Percentiles rank a stretch among this genome's conserved stretches.
Conservation (phyloP, 306 rosid species). For the Heteromeles arbutifolia region DNA sequence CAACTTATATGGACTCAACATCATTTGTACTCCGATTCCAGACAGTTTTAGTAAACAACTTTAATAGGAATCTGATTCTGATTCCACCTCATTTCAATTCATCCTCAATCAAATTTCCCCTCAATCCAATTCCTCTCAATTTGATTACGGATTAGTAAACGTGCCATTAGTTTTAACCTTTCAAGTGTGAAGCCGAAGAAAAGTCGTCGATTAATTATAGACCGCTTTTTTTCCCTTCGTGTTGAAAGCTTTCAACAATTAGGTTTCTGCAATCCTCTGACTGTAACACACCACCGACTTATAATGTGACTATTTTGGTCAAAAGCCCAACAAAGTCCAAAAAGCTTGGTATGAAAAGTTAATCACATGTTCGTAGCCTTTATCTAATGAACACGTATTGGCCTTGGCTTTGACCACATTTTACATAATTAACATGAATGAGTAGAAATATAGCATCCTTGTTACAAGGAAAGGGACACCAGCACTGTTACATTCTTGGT, state of each 20-base stretch:
- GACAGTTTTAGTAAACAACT: too few species aligned
- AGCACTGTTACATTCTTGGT: slow-evolving; percentile 1
- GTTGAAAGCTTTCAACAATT: not conserved
- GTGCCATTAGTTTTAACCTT: not conserved
- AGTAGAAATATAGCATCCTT: not conserved
- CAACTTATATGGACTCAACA: too few species aligned
- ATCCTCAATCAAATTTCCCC: too few species aligned
- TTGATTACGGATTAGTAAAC: too few species aligned
- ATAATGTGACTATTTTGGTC: slow-evolving; percentile 5
- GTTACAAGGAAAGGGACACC: not conserved
- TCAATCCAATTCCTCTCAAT: too few species aligned
- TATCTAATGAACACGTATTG: not conserved
- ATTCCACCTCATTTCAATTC: too few species aligned
- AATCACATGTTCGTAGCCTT: not conserved
- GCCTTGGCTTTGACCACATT: not conserved
- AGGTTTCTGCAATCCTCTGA: not conserved
- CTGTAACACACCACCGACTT: slow-evolving; percentile 32
- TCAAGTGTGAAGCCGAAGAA: not conserved
- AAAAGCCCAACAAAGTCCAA: slow-evolving; percentile 27
- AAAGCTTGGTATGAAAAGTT: not conserved
- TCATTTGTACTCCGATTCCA: too few species aligned
- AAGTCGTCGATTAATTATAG: not conserved
- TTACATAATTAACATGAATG: not conserved
- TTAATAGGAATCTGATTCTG: too few species aligned
- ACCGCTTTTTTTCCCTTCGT: not conserved